These are phyloP conservation scores for Sphaerulina musiva DNA, from an alignment of 2,329 filamentous ascomycete species.

Conservation along the genomic window DNA sequence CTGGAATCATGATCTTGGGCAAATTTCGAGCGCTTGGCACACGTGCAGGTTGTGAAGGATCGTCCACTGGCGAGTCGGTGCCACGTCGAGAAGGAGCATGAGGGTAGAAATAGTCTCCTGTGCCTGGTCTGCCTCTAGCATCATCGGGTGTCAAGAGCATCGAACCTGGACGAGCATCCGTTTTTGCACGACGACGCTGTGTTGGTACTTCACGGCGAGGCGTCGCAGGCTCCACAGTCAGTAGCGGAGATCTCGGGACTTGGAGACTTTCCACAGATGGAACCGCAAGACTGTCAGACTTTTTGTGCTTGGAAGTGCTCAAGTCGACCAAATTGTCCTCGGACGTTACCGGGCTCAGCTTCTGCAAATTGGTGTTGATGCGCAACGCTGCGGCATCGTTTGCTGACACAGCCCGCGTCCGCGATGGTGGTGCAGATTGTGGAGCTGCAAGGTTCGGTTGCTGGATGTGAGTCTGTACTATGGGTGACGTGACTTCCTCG, in stretches of 20 bases:
- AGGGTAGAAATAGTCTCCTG: slow-evolving; percentile 14
- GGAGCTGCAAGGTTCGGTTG: slow-evolving; percentile 10
- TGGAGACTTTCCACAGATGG: slow-evolving; percentile 2
- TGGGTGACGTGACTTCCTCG: slow-evolving; percentile 8
- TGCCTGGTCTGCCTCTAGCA: slow-evolving; percentile 3
- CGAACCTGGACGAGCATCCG: slow-evolving; percentile 6
- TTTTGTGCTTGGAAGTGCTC: not conserved
- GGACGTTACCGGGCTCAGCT: slow-evolving; percentile 13
- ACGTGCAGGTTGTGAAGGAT: slow-evolving; percentile 18
- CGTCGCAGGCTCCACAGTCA: slow-evolving; percentile 19
- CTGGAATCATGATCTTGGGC: slow-evolving; percentile 40
- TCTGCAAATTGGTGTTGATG: slow-evolving; percentile 36
- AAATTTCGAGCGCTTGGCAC: slow-evolving; percentile 32
- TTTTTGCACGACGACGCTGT: slow-evolving; percentile 9
- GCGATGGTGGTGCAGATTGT: slow-evolving; percentile 23
- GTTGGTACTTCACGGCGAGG: slow-evolving; percentile 13
- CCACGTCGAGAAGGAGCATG: slow-evolving; percentile 11
- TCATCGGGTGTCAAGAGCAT: slow-evolving; percentile 17
- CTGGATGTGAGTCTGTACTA: slow-evolving; percentile 4
- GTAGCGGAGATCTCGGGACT: slow-evolving; percentile 7
- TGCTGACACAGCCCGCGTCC: slow-evolving; percentile 52
- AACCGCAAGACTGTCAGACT: slow-evolving; percentile 10
- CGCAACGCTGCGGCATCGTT: slow-evolving; percentile 49
- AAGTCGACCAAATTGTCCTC: slow-evolving; percentile 15
- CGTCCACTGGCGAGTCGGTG: slow-evolving; percentile 14